These are phyloP conservation scores for Garcia nutans DNA, from an alignment of 345 rosid species.

Conservation along the genomic window DNA sequence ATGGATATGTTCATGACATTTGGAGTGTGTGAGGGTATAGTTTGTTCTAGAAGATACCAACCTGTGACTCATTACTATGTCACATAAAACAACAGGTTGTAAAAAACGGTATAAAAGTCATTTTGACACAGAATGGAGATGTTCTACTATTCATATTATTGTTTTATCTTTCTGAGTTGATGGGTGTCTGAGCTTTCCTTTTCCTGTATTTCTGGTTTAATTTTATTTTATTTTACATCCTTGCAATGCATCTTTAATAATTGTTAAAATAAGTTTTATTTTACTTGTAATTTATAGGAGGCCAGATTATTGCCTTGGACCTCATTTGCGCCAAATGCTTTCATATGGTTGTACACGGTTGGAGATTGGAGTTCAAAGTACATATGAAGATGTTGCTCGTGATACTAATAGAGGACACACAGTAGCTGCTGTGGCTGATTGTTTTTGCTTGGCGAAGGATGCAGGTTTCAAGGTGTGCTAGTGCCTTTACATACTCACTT, in stretches of 20 bases:
- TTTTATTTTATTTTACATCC: constrained; percentile 9
- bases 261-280: neutral
- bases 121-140: neutral
- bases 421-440: constrained; percentile 97
- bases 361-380: constrained; percentile 99
- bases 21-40: neutral
- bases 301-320: constrained; percentile 98
- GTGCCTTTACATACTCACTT: neutral
- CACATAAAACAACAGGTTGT: neutral
- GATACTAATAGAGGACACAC: constrained; percentile 99
- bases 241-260: neutral
- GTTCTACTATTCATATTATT: neutral
- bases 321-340: constrained; percentile 97
- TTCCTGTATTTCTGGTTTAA: neutral
- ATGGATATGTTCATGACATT: constrained; percentile 2
- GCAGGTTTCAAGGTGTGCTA: constrained; percentile 89
- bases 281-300: constrained; percentile 51
- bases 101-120: neutral
- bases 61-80: neutral
- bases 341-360: constrained; percentile 91
- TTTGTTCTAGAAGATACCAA: neutral
- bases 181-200: neutral
- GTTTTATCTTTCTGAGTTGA: neutral
- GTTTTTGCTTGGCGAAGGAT: constrained; percentile 97
- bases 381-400: constrained; percentile 97